phyloP scores from a whole-genome alignment of 768 basidiomycete species.

The Sarcodon aspratus region DNA sequence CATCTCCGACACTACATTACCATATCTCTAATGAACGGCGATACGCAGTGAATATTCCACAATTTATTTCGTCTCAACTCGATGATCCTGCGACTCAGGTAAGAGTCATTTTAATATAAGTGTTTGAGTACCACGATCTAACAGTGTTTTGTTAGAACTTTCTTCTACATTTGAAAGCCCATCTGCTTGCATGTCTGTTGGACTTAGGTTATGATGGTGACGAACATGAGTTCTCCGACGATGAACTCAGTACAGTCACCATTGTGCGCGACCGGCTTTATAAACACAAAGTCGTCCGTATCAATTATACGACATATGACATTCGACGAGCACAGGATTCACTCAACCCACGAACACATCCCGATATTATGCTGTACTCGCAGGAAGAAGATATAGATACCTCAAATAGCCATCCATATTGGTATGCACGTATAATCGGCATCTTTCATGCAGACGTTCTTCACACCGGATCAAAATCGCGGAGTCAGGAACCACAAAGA shows the following conservation, averaged over 20 bases:
- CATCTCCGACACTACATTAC: conserved; percentile 10
- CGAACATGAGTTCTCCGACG: conserved; percentile 12
- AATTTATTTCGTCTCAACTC: not conserved
- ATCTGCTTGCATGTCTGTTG: conserved; percentile 17
- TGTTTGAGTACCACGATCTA: not conserved
- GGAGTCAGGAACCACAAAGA: not conserved
- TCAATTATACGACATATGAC: conserved; percentile 35
- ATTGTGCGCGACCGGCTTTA: conserved; percentile 17
- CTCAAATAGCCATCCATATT: conserved; percentile 11
- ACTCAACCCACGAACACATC: conserved; percentile 24
- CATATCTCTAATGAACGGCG: conserved; percentile 9
- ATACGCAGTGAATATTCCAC: conserved; percentile 2
- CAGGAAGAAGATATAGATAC: conserved; percentile 7
- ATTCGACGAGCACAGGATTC: conserved; percentile 26
- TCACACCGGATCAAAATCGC: not conserved
- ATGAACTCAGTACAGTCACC: conserved; percentile 5
- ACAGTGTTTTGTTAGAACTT: conserved; percentile 16
- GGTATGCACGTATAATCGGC: conserved; percentile 17
- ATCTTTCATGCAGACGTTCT: conserved; percentile 17
- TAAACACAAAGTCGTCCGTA: conserved; percentile 16
- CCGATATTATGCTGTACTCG: conserved; percentile 19
- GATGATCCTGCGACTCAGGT: conserved; percentile 20
- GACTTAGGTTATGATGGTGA: conserved; percentile 14
- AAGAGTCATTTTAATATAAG: conserved; percentile 1
- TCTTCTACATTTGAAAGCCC: conserved; percentile 16